Evolutionary conservation across 1,139 yeast species (phyloP), one percentile per base, ranked within the genome.

Genomic region (Magnusiomyces ingens): DNA sequence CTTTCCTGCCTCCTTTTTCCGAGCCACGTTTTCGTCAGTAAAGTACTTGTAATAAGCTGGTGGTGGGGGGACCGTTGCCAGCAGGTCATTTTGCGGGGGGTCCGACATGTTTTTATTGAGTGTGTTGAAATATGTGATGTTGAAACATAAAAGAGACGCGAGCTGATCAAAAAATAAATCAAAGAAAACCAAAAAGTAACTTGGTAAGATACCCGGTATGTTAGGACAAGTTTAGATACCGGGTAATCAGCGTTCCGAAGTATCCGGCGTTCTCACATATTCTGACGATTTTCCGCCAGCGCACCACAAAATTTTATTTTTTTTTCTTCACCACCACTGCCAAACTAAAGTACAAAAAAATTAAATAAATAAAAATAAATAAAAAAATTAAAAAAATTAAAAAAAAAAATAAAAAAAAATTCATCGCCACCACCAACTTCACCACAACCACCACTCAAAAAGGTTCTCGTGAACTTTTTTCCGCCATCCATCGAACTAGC

Each of bases 21-120:
- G 72, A 32, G 65, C 72, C 13, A 79, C 56, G 61, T 86, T 86
- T 54, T 80, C 85, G 4, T 70, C 65, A 0, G 94, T 85, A 69
- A 85, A 88, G 63, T 75, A 78, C 67, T 81, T 79, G 63, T 80
- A 80, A 67, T 78, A 85, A 21, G 84, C 82, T 10, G 96, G 96
- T 2, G 96, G 96, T 1, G 93, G 91, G 1, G 96, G 96, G 13
- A n/a, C 15, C 11, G 48, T 45, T 2, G 48, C n/a, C 38, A 37
- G n/a, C 13, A 41, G 45, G 8, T 41, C 32, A 8, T 26, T 26
- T 26, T 26, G 32, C 8, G 32, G 32, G 32, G 32, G 32, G 32
- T 26, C 32, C 32, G 32, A 26, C 32, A 26, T 26, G 32, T 4
- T 5, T 4, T 26, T 26, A 5, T 26, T 26, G 32, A 8, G 32